Conservation (phyloP, 192 early-diverging fungal species). For the Backusella parvicylindrica region DNA sequence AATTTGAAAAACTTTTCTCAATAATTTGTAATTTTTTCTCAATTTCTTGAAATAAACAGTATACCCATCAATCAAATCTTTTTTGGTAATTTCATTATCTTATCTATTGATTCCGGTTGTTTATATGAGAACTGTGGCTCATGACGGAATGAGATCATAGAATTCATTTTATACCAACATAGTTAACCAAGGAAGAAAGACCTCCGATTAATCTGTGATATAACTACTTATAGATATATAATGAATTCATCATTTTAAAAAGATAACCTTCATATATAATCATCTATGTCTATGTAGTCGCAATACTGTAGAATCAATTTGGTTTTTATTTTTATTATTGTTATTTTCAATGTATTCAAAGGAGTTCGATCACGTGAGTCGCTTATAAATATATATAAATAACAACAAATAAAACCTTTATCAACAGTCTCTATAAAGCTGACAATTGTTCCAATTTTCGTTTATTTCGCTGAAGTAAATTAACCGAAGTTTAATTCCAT, state of each 20-base stretch:
- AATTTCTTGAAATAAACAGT: background rate
- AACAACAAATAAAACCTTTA: background rate
- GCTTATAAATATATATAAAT: background rate
- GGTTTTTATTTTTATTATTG: background rate
- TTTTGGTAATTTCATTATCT: slow-evolving; percentile 1
- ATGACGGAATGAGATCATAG: background rate
- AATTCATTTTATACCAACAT: background rate
- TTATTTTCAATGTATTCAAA: background rate
- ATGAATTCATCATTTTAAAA: background rate
- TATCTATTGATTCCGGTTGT: background rate
- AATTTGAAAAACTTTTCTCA: no score
- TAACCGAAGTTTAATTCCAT: background rate
- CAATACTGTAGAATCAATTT: background rate
- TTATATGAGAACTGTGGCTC: background rate
- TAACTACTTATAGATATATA: background rate
- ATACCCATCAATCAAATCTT: background rate
- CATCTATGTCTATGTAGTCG: background rate
- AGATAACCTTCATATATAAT: background rate
- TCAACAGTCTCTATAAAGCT: background rate
- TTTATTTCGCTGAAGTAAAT: background rate
- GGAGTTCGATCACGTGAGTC: background rate
- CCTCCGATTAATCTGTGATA: background rate
- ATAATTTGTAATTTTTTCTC: no score
- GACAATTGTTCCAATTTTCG: background rate
- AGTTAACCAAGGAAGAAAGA: background rate